Evolutionary conservation across 2,329 filamentous ascomycete genomes (phyloP), one percentile per base, ranked within the genome.

Genomic region (Claviceps maximensis): DNA sequence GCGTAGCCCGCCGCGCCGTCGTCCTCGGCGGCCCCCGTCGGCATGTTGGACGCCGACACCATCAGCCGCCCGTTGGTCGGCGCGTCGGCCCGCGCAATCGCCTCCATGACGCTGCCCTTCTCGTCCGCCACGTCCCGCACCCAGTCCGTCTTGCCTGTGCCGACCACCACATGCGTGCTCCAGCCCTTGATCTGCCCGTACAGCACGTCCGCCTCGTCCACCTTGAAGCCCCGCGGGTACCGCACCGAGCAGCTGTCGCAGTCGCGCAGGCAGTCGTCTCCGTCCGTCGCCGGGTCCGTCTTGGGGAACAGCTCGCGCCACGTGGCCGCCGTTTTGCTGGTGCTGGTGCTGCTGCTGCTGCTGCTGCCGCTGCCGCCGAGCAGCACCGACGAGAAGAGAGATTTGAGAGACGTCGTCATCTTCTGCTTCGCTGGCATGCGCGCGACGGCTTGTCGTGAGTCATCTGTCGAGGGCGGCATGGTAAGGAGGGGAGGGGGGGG

Each of bases 101-200:
- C 87, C 71, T 89, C 75, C 87, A 91, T 91, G 33, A 91, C 77
- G 64, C 84, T 89, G 6, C 86, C 86, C 68, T 87, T 84, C 74
- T 97, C 93, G 64, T 97, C 87, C 53, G 80, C 82, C 47, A 95
- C 87, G 71, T 95, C 86, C 55, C 87, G 73, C 63, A 91, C 86
- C 93, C 93, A 98, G 69, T 98, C 93, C 27, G 84, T 79, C 78
- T 96, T 95, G 56, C 89, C 88, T n/a, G 93, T 98, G 25, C 89
- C 93, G 17, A 97, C 89, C 33, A 98, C 73, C 56, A 95, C 66
- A 69, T 98, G 93, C 21, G 89, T 93, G 62, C 81, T 84, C 86
- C 89, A 97, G 38, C 83, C 88, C 63, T 89, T 87, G 57, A 96
- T 79, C 55, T 86, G 76, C 1, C 91, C 93, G 65, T 94, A 97